Base-by-base conservation (phyloP, 768 basidiomycete species). In the Tulasnella sp. region DNA sequence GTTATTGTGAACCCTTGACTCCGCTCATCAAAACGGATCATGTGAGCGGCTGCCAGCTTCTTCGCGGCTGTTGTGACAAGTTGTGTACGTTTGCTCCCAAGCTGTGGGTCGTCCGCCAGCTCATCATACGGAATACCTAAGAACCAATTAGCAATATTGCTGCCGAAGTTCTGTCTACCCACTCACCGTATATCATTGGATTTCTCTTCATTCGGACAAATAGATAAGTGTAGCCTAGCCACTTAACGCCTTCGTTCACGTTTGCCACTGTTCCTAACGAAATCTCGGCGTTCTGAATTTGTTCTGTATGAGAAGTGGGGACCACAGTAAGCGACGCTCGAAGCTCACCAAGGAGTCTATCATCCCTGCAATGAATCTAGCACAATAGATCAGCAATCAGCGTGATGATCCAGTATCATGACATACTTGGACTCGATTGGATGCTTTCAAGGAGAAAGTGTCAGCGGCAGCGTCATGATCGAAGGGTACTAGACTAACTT, bases 191-290 rank as follows among this genome's bases (percentile, higher is more conserved):
- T 50, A 84, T 71, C 65, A 82, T 81, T 2, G 94, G 93, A 66
- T 92, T 94, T 68, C 86, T 88, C 49, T 81, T 77, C 92, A 98
- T 94, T 54, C 94, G 80, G 9, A 97, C 92, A 67, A 88, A 92
- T 29, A 98, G 79, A 69, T 98, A 99, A 1, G 96, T 97, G 69
- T 96, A 99, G 15, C 93, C 90, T 43, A 99, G 73, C 96, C 96
- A 99, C 63, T 83, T 83, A 12, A 94, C 82, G 5, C 83, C 96
- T 67, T 99, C 96, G 59, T 76, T 73, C 38, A 84, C 78, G 65
- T 81, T 93, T 1, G 90, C 79, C 24, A 99, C 94, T 1, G 96
- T 98, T 2, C 96, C 94, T 0, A 99, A 78, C 8, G 92, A 77
- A 53, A 99, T 86, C 68, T 99, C 96, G 1, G 92, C 96, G 67